These are phyloP conservation scores for Camellia sinensis DNA, from an alignment of 148 eudicot genomes.

Conservation along the genomic window DNA sequence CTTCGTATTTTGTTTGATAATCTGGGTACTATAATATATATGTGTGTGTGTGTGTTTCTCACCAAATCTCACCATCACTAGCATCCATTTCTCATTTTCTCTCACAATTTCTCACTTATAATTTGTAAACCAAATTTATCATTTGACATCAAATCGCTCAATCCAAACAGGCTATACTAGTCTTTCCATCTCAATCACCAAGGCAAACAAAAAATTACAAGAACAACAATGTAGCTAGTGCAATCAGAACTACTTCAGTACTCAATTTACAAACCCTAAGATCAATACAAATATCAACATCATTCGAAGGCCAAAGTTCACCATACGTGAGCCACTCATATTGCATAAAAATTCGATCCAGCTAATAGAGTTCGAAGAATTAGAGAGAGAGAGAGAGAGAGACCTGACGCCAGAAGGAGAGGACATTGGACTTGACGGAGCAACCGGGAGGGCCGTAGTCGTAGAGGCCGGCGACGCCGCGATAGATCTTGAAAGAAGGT, in stretches of 20 bases:
- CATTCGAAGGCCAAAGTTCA: background rate
- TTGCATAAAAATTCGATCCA: too few relatives aligned
- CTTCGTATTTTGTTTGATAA: too few relatives aligned
- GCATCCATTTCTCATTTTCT: too few relatives aligned
- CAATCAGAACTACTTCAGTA: background rate
- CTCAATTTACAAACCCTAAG: background rate
- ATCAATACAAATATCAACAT: background rate
- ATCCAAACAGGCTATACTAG: too few relatives aligned
- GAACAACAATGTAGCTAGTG: background rate
- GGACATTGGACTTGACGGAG: conserved; percentile 80
- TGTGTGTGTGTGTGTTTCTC: too few relatives aligned
- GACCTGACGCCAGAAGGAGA: conserved; percentile 94
- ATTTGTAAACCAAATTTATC: too few relatives aligned
- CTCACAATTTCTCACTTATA: too few relatives aligned
- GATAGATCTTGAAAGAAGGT: conserved; percentile 81
- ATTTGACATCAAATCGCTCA: too few relatives aligned
- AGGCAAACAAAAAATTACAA: background rate
- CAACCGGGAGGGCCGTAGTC: conserved; percentile 97
- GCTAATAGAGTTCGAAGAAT: background rate
- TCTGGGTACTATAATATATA: too few relatives aligned
- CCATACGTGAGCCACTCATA: too few relatives aligned
- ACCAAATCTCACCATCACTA: too few relatives aligned
- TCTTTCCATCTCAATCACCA: too few relatives aligned
- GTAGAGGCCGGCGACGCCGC: conserved; percentile 87
- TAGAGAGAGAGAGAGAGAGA: background rate